Base-by-base conservation (phyloP, 495 filamentous ascomycete genomes). In the Talaromyces adpressus region DNA sequence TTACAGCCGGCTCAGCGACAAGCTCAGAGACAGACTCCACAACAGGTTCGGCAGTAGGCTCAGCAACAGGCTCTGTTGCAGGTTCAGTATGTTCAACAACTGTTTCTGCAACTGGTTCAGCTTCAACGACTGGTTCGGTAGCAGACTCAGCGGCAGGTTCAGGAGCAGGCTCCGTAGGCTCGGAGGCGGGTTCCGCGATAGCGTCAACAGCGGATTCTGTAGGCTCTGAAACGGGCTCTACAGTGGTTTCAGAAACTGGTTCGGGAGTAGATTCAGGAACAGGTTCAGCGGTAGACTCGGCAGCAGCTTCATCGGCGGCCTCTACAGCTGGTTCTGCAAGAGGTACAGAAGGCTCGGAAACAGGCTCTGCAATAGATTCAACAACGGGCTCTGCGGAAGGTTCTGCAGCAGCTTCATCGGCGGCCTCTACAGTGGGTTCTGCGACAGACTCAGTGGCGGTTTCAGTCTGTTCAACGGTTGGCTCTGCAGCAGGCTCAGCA, bases 331-430 rank as follows among this genome's bases (percentile, higher is more conserved):
- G 30, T 22, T 60, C 25, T 7, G 22, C 39, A 4, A 27, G 2
- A 49, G 59, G 14, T 16, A 27, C 59, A 32, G 49, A 25, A 36
- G 49, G n/a, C 14, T 69, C 67, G 20, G 67, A 68, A 4, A 49
- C 25, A n/a, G 39, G 45, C 8, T 52, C 60, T 7, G 52, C 18
- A 25, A 25, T 11, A 32, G 27, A 7, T 14, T 58, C 23, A 58
- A 23, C 30, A 6, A 45, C 27, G 11, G 59, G 39, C 20, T 61
- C 34, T 7, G 11, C 8, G 32, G 27, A 1, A 6, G 54, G 3
- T 18, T 57, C 54, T 2, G 47, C 6, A 12, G 54, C 27, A 27
- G 27, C 27, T 27, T 27, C 27, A 27, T 27, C 27, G 27, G 27
- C 22, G 29, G 54, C 22, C 11, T 57, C 22, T 8, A n/a, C 23